Conservation (phyloP, 306 rosid species). For the Leucaena leucocephala region DNA sequence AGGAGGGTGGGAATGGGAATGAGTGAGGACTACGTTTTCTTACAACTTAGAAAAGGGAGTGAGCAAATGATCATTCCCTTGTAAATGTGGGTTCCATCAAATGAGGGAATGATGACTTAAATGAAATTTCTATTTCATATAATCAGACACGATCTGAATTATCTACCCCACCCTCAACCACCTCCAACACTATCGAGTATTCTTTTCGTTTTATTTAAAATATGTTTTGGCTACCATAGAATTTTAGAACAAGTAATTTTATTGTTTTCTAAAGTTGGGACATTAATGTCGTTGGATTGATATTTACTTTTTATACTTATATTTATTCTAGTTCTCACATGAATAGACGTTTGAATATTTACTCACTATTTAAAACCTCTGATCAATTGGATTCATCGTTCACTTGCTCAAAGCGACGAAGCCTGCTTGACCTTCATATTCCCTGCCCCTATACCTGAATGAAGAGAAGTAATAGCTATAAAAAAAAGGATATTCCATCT, state of each 20-base stretch:
- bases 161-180: not conserved
- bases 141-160: not conserved
- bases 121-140: slow-evolving; percentile 4
- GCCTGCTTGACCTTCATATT: not conserved
- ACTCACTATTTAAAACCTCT: no score
- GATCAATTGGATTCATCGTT: not conserved
- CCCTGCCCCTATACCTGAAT: not conserved
- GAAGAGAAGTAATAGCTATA: not conserved
- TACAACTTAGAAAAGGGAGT: not conserved
- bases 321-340: not conserved
- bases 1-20: slow-evolving; percentile 8
- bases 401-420: not conserved
- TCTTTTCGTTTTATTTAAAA: not conserved
- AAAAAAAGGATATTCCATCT: not conserved
- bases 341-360: not conserved
- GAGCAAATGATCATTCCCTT: slow-evolving; percentile 2
- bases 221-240: not conserved
- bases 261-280: not conserved
- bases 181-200: not conserved
- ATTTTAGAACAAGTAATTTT: not conserved
- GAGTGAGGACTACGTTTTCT: not conserved
- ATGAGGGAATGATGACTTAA: not conserved
- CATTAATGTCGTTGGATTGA: not conserved
- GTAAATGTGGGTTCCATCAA: not conserved
- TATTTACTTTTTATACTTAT: not conserved